phyloP scores from a whole-genome alignment of 768 basidiomycete genomes.

The Tulasnella sp. region DNA sequence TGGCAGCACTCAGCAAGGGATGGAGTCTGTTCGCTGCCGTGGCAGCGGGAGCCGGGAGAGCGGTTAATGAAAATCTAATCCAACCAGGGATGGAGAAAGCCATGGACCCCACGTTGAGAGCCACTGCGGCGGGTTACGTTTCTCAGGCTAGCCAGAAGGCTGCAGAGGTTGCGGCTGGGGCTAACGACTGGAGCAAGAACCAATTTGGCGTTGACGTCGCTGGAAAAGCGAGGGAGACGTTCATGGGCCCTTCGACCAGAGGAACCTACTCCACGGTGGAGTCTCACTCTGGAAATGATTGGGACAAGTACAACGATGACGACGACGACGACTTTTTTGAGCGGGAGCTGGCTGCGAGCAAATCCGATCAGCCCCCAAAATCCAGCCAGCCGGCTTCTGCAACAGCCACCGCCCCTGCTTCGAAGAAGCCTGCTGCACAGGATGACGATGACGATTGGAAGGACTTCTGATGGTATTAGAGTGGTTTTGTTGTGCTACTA shows the following conservation, averaged over 20 bases:
- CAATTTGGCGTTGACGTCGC: conserved; percentile 84
- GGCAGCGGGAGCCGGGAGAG: conserved; percentile 71
- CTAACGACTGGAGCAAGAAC: conserved; percentile 71
- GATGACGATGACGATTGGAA: conserved; percentile 61
- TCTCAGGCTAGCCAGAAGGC: conserved; percentile 64
- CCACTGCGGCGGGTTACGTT: conserved; percentile 68
- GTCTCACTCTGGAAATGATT: conserved; percentile 26
- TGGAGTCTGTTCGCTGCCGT: conserved; percentile 94
- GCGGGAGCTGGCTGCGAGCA: conserved; percentile 27
- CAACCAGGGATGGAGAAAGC: conserved; percentile 84
- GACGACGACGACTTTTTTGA: conserved; percentile 30
- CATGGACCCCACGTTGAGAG: conserved; percentile 73
- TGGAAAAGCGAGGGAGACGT: conserved; percentile 60
- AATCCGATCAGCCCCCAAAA: conserved; percentile 28
- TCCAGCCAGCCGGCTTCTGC: not conserved
- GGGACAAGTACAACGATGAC: conserved; percentile 21
- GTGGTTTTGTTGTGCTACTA: conserved; percentile 11
- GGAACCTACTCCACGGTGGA: conserved; percentile 18
- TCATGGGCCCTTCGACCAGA: conserved; percentile 41
- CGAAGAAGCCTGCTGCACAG: conserved; percentile 38
- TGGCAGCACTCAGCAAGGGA: conserved; percentile 82
- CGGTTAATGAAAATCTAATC: conserved; percentile 79
- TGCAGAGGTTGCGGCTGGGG: conserved; percentile 54
- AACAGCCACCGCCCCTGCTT: conserved; percentile 22
- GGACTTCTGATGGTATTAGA: conserved; percentile 58